Evolutionary conservation across 2,329 filamentous ascomycete species (phyloP).

Genomic region (Fusarium sp.): DNA sequence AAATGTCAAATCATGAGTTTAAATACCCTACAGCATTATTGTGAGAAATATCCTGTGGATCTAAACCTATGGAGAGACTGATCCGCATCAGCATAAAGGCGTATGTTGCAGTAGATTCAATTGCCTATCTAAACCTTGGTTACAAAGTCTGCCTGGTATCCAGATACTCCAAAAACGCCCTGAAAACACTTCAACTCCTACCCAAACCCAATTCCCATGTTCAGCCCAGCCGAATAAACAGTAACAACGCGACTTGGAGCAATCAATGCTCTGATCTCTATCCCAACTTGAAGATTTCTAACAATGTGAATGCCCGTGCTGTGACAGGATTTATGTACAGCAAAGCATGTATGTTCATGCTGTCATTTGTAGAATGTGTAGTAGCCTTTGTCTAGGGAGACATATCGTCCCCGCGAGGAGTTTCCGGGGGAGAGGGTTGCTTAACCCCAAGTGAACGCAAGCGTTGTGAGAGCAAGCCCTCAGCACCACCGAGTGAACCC

Average conservation of each 20-base stretch:
- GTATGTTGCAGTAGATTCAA: constrained; percentile 2
- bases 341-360: constrained; percentile 7
- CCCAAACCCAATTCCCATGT: background rate
- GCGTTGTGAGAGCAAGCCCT: constrained; percentile 77
- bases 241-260: constrained; percentile 12
- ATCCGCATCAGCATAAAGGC: background rate
- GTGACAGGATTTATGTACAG: constrained; percentile 11
- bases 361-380: background rate
- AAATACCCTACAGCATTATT: background rate
- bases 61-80: background rate
- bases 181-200: constrained; percentile 2
- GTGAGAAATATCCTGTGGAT: background rate
- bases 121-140: constrained; percentile 24
- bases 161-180: constrained; percentile 34
- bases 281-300: background rate
- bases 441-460: constrained; percentile 71
- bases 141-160: constrained; percentile 27
- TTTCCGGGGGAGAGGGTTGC: constrained; percentile 25
- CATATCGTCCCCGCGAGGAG: background rate
- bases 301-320: background rate
- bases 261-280: constrained; percentile 16
- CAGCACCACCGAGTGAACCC: constrained; percentile 58
- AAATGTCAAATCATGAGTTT: constrained; percentile 1
- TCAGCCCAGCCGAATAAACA: background rate
- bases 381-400: constrained; percentile 13